Conservation (phyloP, 352 stramenopile species). For the Globisporangium irregulare region DNA sequence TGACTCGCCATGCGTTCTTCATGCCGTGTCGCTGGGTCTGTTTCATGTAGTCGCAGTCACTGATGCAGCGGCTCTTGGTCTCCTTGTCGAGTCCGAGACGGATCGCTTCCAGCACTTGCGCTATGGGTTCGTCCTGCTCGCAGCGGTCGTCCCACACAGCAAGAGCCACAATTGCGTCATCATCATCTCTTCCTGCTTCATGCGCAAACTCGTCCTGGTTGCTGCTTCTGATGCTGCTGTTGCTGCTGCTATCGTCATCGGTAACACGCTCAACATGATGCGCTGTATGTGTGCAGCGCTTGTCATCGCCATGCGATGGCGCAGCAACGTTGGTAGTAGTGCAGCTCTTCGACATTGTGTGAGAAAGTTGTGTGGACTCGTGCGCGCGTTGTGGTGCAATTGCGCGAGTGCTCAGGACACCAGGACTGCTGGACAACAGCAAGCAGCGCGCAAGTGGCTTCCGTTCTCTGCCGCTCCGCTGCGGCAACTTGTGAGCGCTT, state of each 20-base stretch:
- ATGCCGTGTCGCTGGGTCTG: constrained; percentile 58
- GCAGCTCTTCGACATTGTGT: not conserved
- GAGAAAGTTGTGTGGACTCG: not conserved
- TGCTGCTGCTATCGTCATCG: not conserved
- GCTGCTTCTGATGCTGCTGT: not conserved
- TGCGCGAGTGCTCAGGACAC: not conserved
- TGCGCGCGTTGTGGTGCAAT: not conserved
- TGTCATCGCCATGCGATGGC: not conserved
- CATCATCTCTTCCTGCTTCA: not conserved
- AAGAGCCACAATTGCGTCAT: not conserved
- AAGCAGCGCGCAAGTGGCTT: not conserved
- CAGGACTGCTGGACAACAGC: not conserved
- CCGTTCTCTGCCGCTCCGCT: not conserved
- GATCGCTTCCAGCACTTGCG: constrained; percentile 30
- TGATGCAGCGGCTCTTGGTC: constrained; percentile 15
- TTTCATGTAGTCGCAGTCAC: constrained; percentile 42
- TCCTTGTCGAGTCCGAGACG: constrained; percentile 37
- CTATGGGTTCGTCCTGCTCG: constrained; percentile 5
- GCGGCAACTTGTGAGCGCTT: not conserved
- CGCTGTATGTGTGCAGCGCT: not conserved
- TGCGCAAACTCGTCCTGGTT: constrained; percentile 2
- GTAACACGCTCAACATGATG: not conserved
- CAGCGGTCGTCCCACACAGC: not conserved
- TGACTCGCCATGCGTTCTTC: constrained; percentile 56
- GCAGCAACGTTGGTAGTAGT: not conserved